Percentiles rank a stretch among this genome's conserved stretches.
phyloP scores from a whole-genome alignment of 2,329 filamentous ascomycete genomes.

The Cladophialophora psammophila region DNA sequence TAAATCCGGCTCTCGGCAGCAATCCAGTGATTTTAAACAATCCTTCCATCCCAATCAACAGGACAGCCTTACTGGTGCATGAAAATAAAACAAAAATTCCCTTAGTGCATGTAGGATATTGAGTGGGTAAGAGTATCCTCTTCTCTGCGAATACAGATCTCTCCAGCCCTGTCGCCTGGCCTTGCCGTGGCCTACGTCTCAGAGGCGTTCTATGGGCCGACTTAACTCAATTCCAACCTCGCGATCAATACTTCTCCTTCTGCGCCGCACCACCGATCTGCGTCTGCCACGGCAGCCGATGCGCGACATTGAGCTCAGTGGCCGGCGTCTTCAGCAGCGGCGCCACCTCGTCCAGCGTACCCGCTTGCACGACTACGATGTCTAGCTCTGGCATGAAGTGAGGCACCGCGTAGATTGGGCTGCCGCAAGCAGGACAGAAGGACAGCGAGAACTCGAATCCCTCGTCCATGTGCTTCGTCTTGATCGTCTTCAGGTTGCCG shows the following conservation, averaged over 20 bases:
- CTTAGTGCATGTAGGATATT: no score
- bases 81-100: no score
- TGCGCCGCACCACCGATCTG: constrained; percentile 13
- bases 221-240: no score
- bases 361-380: constrained; percentile 17
- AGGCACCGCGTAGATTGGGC: constrained; percentile 22
- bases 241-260: constrained; percentile 20
- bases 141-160: no score
- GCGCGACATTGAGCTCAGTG: constrained; percentile 22
- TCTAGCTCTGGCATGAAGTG: background rate
- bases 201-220: no score
- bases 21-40: no score
- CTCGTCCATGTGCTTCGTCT: constrained; percentile 24
- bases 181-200: no score
- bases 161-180: no score
- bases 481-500: constrained; percentile 10
- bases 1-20: no score
- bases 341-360: constrained; percentile 20
- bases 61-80: no score
- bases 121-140: no score
- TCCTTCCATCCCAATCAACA: no score
- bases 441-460: constrained; percentile 20
- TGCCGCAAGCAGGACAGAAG: constrained; percentile 24
- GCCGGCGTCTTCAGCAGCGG: constrained; percentile 9
- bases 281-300: constrained; percentile 14